phyloP scores from a whole-genome alignment of 2,329 filamentous ascomycete species.

The Ophiostoma fasciatum region DNA sequence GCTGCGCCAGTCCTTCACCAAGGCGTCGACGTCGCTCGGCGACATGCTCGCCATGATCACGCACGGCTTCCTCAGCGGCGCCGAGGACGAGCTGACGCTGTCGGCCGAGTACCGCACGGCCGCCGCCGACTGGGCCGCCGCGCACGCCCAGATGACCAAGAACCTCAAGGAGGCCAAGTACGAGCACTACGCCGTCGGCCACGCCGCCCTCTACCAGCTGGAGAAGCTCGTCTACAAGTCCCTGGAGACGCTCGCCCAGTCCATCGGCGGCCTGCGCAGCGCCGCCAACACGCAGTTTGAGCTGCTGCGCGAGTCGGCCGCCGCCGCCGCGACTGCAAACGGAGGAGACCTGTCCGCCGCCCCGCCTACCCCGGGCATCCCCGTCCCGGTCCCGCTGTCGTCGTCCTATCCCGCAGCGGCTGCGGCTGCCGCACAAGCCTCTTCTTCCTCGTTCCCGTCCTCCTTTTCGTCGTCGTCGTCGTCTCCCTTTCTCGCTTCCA shows the following conservation, averaged over 20 bases:
- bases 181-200: constrained; percentile 72
- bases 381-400: too few species aligned
- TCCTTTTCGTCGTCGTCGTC: constrained; percentile 19
- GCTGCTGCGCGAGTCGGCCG: constrained; percentile 50
- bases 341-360: too few species aligned
- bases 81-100: constrained; percentile 55
- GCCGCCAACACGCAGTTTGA: constrained; percentile 82
- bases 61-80: constrained; percentile 67
- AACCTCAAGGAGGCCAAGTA: constrained; percentile 75
- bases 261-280: constrained; percentile 78
- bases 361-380: background rate
- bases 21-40: constrained; percentile 58
- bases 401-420: too few species aligned
- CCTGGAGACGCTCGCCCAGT: constrained; percentile 72
- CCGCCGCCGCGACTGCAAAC: constrained; percentile 7
- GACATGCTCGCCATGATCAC: constrained; percentile 74
- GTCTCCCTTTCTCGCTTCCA: too few species aligned
- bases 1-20: constrained; percentile 58
- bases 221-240: constrained; percentile 71
- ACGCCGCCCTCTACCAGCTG: constrained; percentile 62
- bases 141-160: constrained; percentile 56
- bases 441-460: constrained; percentile 16
- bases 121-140: constrained; percentile 47
- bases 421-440: too few species aligned
- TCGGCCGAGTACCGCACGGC: constrained; percentile 49